Base-by-base conservation (phyloP, 2,329 filamentous ascomycete species). In the Catunica adiposa region DNA sequence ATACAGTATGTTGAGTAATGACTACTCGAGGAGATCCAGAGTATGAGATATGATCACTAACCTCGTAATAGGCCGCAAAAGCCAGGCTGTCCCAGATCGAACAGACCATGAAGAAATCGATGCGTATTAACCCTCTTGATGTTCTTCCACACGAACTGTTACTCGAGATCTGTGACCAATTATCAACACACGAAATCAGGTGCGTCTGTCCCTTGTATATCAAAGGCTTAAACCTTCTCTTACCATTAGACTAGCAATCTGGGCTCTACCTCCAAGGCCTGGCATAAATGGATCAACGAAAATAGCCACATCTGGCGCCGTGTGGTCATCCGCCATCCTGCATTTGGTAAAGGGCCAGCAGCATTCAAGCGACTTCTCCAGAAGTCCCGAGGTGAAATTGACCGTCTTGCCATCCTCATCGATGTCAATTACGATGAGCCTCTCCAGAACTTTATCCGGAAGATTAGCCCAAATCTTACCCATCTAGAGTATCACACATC, bases 91-190 rank as follows among this genome's bases (percentile, higher is more conserved):
- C 58, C 26, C n/a, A 44, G 2, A 22, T 59, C 25, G 31, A 51
- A n/a, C 23, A 53, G 11, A 44, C 57, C 2, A 40, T 59, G 9
- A 50, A 55, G 15, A 8, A 25, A 29, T 55, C 55, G 31, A 47
- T 52, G 26, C 46, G 15, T 42, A 47, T 48, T 1, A 54, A 60
- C 37, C 53, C 54, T 26, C 17, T 60, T 7, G 9, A 42, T 15
- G 20, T 48, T 3, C 51, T 60, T 1, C 57, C 59, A 5, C 7
- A 11, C 5, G 59, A 60, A 46, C 55, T 59, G n/a, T 17, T 52
- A 15, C 29, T 51, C n/a, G 31, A 44, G 3, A 56, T 60, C 17
- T 37, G 57, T 26, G 22, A 25, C 3, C 11, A 55, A 8, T 52
- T 59, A 20, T 31, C 52, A 4, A 37, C 50, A 25, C 17, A 37